A percentile compares a stretch with the other conserved stretches of the same genome.
Conservation (phyloP, 2,329 filamentous ascomycete genomes). For the Thermothelomyces thermophilus region DNA sequence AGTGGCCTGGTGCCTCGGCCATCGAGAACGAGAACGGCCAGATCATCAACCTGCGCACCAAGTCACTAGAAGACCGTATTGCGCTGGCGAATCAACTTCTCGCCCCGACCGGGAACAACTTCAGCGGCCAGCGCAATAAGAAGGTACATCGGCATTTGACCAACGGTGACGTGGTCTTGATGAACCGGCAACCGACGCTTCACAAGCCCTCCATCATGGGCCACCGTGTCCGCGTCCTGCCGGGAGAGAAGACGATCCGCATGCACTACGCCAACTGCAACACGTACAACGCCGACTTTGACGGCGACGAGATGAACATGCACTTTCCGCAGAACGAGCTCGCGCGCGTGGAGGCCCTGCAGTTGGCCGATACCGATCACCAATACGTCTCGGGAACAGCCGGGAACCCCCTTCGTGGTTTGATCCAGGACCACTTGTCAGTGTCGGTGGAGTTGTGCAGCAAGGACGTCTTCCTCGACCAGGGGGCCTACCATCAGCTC, state of each 20-base stretch:
- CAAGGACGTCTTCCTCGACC: constrained; percentile 83
- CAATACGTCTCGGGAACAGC: constrained; percentile 93
- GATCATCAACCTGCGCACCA: constrained; percentile 78
- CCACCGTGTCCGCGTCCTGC: constrained; percentile 83
- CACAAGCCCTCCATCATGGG: constrained; percentile 99
- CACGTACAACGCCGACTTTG: constrained; percentile 98
- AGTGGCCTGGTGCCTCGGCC: constrained; percentile 88
- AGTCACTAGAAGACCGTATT: constrained; percentile 79
- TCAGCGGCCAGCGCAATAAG: constrained; percentile 76
- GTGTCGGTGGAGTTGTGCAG: constrained; percentile 88
- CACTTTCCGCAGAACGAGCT: constrained; percentile 98
- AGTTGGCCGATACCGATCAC: constrained; percentile 92
- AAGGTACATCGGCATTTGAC: constrained; percentile 95
- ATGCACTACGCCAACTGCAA: constrained; percentile 99
- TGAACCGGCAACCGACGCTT: constrained; percentile 97
- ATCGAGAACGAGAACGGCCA: constrained; percentile 96
- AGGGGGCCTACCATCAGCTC: constrained; percentile 87
- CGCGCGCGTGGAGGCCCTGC: constrained; percentile 83
- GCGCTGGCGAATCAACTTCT: constrained; percentile 90
- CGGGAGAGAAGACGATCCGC: constrained; percentile 92
- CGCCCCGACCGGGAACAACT: constrained; percentile 68
- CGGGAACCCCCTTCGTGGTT: constrained; percentile 85
- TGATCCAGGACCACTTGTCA: constrained; percentile 98
- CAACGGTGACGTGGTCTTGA: constrained; percentile 93
- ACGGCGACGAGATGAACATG: constrained; percentile 99